Conservation (phyloP, 257 asterid genomes). For the Solanum corneliomulleri region DNA sequence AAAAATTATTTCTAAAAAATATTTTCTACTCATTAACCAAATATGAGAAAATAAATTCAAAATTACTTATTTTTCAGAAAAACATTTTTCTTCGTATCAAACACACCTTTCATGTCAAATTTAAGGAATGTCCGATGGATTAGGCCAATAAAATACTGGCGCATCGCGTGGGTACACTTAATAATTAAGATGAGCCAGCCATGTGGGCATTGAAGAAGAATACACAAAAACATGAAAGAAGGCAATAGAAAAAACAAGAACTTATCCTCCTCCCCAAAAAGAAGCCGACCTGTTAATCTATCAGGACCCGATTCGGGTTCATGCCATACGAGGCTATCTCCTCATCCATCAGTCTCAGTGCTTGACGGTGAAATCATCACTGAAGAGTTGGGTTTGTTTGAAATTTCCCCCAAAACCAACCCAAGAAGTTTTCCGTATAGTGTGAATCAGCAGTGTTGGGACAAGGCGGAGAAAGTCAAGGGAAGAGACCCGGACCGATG, state of each 20-base stretch:
- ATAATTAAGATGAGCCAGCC: neutral
- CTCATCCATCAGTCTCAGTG: conserved; percentile 40
- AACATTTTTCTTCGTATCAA: too few species aligned
- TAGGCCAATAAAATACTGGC: too few species aligned
- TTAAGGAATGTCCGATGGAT: too few species aligned
- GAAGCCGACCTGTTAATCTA: conserved; percentile 1
- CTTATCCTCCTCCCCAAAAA: conserved; percentile 7
- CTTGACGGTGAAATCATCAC: conserved; percentile 31
- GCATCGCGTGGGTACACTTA: neutral
- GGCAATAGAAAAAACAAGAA: conserved; percentile 3
- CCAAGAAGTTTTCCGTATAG: conserved; percentile 81
- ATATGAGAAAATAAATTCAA: too few species aligned
- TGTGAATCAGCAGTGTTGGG: conserved; percentile 96
- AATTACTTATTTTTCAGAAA: too few species aligned
- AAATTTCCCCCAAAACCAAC: conserved; percentile 36
- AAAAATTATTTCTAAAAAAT: too few species aligned
- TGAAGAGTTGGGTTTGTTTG: conserved; percentile 37
- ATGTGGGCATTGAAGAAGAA: neutral
- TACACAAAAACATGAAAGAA: conserved; percentile 13
- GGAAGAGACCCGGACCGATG: conserved; percentile 93
- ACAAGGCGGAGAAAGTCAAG: conserved; percentile 70
- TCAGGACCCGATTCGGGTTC: conserved; percentile 5
- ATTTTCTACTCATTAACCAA: too few species aligned
- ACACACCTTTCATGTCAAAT: too few species aligned
- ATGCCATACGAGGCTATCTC: conserved; percentile 2